A percentile compares a stretch with the other conserved stretches of the same genome.
These are phyloP conservation scores for Thielaviopsis euricoi DNA, from an alignment of 2,329 filamentous ascomycete genomes.

Conservation along the genomic window DNA sequence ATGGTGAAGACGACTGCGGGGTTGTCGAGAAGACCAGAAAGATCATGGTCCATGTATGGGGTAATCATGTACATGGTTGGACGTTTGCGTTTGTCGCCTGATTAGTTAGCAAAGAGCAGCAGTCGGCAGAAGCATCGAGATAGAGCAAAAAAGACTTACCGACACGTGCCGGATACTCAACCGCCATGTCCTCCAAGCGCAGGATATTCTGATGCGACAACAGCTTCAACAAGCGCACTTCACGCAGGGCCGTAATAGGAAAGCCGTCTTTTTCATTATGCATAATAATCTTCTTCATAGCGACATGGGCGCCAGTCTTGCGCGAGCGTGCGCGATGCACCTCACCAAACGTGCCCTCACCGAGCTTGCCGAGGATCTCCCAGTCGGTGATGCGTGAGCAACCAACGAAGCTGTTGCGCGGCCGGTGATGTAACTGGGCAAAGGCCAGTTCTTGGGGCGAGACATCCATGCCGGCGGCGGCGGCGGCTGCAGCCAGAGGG, in stretches of 20 bases:
- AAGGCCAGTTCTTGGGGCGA: conserved; percentile 25
- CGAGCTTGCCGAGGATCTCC: conserved; percentile 66
- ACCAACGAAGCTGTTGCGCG: conserved; percentile 52
- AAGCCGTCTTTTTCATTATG: conserved; percentile 99
- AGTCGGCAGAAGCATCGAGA: too few relatives aligned
- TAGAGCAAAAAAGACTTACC: conserved; percentile 29
- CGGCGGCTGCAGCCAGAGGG: not conserved
- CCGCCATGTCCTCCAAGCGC: conserved; percentile 84
- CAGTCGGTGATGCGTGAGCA: conserved; percentile 74
- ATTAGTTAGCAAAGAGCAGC: not conserved
- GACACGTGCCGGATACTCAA: conserved; percentile 50
- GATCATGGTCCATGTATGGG: conserved; percentile 96
- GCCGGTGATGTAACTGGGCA: conserved; percentile 38
- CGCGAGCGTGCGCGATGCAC: conserved; percentile 77
- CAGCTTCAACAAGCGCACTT: conserved; percentile 94
- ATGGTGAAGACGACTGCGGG: conserved; percentile 75
- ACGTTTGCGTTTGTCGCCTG: conserved; percentile 61
- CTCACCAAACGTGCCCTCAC: conserved; percentile 92
- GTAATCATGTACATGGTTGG: conserved; percentile 97
- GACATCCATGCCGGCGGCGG: not conserved
- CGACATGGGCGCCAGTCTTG: conserved; percentile 59
- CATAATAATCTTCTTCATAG: conserved; percentile 97
- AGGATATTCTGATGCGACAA: conserved; percentile 84
- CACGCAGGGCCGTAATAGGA: conserved; percentile 91
- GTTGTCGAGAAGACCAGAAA: conserved; percentile 94